Evolutionary conservation across 139 green algal genomes (phyloP).

Genomic region (Chlorella sp.): DNA sequence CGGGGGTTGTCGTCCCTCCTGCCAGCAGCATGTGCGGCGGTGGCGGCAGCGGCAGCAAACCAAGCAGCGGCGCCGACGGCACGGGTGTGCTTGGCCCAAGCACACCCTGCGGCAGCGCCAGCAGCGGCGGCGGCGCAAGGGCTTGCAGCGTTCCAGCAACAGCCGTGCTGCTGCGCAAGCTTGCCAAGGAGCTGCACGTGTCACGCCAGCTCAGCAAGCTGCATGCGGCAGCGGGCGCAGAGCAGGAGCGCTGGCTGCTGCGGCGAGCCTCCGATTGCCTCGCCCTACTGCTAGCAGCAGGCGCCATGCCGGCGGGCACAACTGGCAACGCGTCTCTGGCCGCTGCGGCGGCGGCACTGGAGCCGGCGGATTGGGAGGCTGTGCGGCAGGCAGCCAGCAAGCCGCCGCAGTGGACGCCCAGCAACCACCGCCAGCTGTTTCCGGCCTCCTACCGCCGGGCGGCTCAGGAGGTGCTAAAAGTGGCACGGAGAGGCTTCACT

Average conservation of each 20-base stretch:
- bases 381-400: background rate
- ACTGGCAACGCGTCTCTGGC: background rate
- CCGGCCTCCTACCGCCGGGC: background rate
- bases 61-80: background rate
- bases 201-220: constrained; percentile 19
- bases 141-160: background rate
- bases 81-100: background rate
- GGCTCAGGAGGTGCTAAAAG: background rate
- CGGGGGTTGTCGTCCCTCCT: background rate
- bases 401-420: background rate
- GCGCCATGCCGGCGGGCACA: background rate
- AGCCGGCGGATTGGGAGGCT: background rate
- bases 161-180: background rate
- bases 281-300: constrained; percentile 3
- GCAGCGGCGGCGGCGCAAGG: background rate
- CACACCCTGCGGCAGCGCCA: background rate
- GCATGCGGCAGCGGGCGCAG: background rate
- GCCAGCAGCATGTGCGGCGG: background rate
- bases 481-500: constrained; percentile 1
- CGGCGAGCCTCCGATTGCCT: constrained; percentile 1
- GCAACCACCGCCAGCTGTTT: background rate
- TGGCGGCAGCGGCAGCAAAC: background rate
- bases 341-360: background rate
- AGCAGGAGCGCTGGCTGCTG: constrained; percentile 18
- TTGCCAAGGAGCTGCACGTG: background rate